phyloP scores from a whole-genome alignment of 1,284 basidiomycete species.

The Cryptococcus jaspeensis region DNA sequence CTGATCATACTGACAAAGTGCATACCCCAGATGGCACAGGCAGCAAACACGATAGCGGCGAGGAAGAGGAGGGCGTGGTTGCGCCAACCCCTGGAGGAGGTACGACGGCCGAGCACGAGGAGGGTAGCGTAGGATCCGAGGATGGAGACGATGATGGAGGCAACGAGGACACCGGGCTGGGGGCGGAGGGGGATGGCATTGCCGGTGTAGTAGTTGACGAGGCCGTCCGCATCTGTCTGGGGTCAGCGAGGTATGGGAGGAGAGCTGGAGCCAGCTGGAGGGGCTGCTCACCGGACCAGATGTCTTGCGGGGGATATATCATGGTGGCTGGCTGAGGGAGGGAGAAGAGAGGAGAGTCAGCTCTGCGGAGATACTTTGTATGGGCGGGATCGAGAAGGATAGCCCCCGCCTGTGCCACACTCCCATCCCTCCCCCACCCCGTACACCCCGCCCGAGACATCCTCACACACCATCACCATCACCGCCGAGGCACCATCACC shows the following conservation, averaged over 20 bases:
- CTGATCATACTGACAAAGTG: constrained; percentile 56
- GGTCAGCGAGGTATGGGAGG: constrained; percentile 2
- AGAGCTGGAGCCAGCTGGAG: too few relatives aligned
- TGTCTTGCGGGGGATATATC: constrained; percentile 25
- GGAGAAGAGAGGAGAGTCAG: too few relatives aligned
- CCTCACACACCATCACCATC: too few relatives aligned
- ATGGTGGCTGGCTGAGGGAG: neutral
- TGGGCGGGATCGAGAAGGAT: too few relatives aligned
- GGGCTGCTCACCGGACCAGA: constrained; percentile 32
- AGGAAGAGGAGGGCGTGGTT: constrained; percentile 54
- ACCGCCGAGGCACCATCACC: too few relatives aligned
- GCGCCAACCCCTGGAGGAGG: constrained; percentile 49
- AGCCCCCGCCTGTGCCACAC: too few relatives aligned
- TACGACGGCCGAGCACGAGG: constrained; percentile 53
- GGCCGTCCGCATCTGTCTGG: constrained; percentile 32
- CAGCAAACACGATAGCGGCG: constrained; percentile 79
- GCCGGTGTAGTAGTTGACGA: constrained; percentile 47
- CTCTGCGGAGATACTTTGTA: too few relatives aligned
- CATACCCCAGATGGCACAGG: constrained; percentile 65
- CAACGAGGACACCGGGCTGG: constrained; percentile 52
- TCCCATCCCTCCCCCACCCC: too few relatives aligned
- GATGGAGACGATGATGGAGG: constrained; percentile 55
- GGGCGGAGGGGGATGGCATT: constrained; percentile 51
- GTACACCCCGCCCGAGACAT: too few relatives aligned
- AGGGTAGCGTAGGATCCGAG: constrained; percentile 56